phyloP scores from a whole-genome alignment of 352 stramenopile species.

The Pythium dissotocum region DNA sequence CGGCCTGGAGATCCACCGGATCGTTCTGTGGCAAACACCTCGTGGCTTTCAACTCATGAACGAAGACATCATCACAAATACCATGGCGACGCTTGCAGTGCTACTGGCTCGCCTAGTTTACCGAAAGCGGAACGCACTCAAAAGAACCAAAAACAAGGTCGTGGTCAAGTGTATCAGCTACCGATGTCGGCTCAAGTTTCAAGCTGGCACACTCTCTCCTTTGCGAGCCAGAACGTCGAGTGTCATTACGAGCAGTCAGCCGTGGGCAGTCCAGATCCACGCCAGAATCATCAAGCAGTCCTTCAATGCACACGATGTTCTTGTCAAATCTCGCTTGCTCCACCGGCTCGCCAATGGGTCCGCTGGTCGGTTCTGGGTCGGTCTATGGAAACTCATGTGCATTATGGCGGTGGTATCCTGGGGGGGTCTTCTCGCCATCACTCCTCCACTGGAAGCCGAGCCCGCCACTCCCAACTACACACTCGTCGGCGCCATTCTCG shows the following conservation, averaged over 20 bases:
- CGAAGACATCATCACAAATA: slow-evolving; percentile 12
- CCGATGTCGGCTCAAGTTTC: slow-evolving; percentile 10
- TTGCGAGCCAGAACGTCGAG: not conserved
- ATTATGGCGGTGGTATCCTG: not conserved
- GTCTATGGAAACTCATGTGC: not conserved
- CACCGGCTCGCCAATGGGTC: not conserved
- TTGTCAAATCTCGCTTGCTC: not conserved
- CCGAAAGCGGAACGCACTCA: slow-evolving; percentile 11
- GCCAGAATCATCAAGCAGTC: not conserved
- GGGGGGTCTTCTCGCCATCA: not conserved
- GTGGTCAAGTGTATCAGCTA: slow-evolving; percentile 12
- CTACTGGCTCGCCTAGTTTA: slow-evolving; percentile 3
- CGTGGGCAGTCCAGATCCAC: not conserved
- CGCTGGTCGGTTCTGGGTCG: not conserved
- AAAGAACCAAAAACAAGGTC: not conserved
- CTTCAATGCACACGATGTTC: not conserved
- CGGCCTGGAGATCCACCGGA: not conserved
- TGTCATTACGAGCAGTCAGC: not conserved
- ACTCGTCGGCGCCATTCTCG: not conserved
- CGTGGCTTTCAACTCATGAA: not conserved
- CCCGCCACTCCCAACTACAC: not conserved
- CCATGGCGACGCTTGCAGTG: slow-evolving; percentile 5
- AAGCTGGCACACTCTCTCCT: not conserved
- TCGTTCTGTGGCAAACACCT: slow-evolving; percentile 5
- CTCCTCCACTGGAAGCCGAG: not conserved